Evolutionary conservation across 371 early-diverging fungal genomes (phyloP).

Genomic region (Mucor circinelloides): DNA sequence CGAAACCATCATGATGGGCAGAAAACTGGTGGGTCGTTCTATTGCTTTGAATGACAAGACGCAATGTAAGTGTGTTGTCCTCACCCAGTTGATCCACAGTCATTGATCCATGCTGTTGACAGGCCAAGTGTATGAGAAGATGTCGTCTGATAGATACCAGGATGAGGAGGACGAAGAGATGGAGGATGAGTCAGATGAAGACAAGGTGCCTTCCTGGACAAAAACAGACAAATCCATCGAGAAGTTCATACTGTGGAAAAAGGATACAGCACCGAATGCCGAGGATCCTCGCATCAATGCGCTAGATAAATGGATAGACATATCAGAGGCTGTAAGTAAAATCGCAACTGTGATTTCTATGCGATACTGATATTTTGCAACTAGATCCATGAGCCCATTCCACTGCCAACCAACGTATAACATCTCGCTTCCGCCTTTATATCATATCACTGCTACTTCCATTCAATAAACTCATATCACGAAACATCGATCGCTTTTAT

Average conservation of each 20-base stretch:
- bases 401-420: slow-evolving; percentile 9
- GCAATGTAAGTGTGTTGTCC: not conserved
- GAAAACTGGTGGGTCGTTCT: slow-evolving; percentile 19
- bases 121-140: slow-evolving; percentile 9
- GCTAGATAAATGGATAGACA: slow-evolving; percentile 22
- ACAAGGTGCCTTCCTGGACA: slow-evolving; percentile 8
- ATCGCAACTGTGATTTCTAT: not conserved
- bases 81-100: not conserved
- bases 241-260: slow-evolving; percentile 31
- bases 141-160: not conserved
- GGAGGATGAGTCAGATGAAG: not conserved
- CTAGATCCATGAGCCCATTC: slow-evolving; percentile 26
- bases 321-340: slow-evolving; percentile 19
- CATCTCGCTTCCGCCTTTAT: not conserved
- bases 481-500: not conserved
- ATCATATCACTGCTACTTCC: not conserved
- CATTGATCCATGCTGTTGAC: not conserved
- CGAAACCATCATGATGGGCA: slow-evolving; percentile 18
- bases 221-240: slow-evolving; percentile 13
- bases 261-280: slow-evolving; percentile 18
- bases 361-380: not conserved
- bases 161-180: slow-evolving; percentile 7
- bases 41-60: slow-evolving; percentile 6
- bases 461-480: not conserved
- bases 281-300: slow-evolving; percentile 20